Evolutionary conservation across 345 rosid species (phyloP), one percentile per base, ranked within the genome.

Genomic region (Aurinia saxatilis): DNA sequence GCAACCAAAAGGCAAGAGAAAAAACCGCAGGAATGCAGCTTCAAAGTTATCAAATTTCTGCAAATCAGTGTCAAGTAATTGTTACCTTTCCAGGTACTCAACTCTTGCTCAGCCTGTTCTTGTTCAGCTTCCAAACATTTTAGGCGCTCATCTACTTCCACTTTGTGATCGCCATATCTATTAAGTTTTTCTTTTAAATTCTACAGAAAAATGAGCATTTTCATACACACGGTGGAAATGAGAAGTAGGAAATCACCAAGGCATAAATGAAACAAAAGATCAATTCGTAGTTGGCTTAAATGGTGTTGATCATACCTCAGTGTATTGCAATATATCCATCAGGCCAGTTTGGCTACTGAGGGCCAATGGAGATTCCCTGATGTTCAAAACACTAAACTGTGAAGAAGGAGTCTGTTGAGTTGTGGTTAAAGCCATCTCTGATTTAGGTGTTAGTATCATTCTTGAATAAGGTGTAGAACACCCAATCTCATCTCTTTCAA

Each of bases 81-180:
- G 10, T 46, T 67, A 88, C 96, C 96, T 78, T 82, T 66, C 67
- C 77, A 66, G 4, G 7, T 19, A 31, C 39, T 46, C 29, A 80
- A 27, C 9, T 30, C 50, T 56, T 48, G 65, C 67, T 67, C 76
- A 17, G 71, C 47, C 37, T 65, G 63, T 30, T 34, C 57, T 67
- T 72, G 77, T 54, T 8, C 2, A 36, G 36, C 40, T 49, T 60
- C 38, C 30, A 79, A 72, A 16, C 1, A 1, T 58, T 70, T 34
- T 35, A 80, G 66, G 23, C 0, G 6, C 14, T 25, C 36, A 51
- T 78, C 80, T 12, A 1, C 13, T 25, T 3, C 25, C 35, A 55
- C 72, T 52, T 65, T 51, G n/a, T 31, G 63, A 49, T 5, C 35
- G 15, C 62, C 71, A 64, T 62, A 71, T 31, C 50, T 68, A 15